phyloP scores from a whole-genome alignment of 495 filamentous ascomycete genomes.

The Penicillium pancosmium region DNA sequence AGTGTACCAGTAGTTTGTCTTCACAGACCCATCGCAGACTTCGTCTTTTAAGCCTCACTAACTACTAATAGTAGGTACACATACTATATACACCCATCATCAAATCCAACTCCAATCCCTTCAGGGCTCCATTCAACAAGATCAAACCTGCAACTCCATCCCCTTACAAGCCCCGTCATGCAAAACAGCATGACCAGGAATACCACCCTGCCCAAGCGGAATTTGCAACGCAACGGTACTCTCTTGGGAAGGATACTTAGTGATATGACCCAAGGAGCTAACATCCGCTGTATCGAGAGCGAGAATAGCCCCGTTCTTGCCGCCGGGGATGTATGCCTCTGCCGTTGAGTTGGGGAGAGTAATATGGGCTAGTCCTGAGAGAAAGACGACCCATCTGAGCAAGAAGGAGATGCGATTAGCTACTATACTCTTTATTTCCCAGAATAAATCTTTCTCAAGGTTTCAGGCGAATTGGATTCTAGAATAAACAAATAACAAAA shows the following conservation, averaged over 20 bases:
- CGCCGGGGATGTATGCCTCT: constrained; percentile 46
- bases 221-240: constrained; percentile 45
- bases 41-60: background rate
- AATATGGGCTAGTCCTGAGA: constrained; percentile 53
- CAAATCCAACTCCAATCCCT: background rate
- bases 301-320: constrained; percentile 50
- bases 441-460: too few relatives aligned
- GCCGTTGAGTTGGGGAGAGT: constrained; percentile 47
- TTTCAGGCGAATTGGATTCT: background rate
- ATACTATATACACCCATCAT: background rate
- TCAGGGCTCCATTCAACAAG: background rate
- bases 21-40: too few relatives aligned
- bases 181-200: constrained; percentile 48
- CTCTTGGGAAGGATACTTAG: constrained; percentile 47
- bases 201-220: constrained; percentile 36
- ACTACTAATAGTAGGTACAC: background rate
- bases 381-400: constrained; percentile 53
- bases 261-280: constrained; percentile 50
- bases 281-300: constrained; percentile 52
- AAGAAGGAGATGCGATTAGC: too few relatives aligned
- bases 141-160: constrained; percentile 23
- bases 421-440: too few relatives aligned
- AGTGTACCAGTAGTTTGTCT: too few relatives aligned
- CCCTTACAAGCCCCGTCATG: constrained; percentile 40
- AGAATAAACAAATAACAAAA: background rate